A percentile compares a stretch with the other conserved stretches of the same genome.
phyloP scores from a whole-genome alignment of 768 basidiomycete genomes.

The Amanita molliuscula region DNA sequence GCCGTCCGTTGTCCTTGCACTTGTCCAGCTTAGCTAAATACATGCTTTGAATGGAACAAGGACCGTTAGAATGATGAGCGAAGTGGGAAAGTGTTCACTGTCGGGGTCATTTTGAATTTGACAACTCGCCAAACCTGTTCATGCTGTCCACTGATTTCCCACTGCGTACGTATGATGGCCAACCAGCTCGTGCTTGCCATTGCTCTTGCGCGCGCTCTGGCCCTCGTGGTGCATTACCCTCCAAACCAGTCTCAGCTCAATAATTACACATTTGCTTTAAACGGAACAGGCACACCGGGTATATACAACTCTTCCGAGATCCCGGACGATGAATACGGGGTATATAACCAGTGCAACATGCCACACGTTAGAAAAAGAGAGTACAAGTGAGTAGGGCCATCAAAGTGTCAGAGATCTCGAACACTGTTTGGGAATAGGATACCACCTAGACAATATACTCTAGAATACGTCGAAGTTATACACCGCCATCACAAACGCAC shows the following conservation, averaged over 20 bases:
- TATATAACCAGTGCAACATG: constrained; percentile 48
- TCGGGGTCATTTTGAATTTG: too few species aligned
- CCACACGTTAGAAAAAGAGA: constrained; percentile 35
- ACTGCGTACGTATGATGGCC: not conserved
- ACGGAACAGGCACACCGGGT: constrained; percentile 34
- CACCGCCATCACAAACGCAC: constrained; percentile 46
- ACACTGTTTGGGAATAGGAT: constrained; percentile 15
- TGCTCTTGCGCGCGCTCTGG: not conserved
- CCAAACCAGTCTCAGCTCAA: constrained; percentile 29
- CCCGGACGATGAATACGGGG: constrained; percentile 29
- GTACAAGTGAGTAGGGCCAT: constrained; percentile 26
- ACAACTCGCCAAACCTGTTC: too few species aligned
- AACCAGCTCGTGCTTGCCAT: not conserved
- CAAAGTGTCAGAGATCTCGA: not conserved
- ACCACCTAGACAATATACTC: constrained; percentile 22
- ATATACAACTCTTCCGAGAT: constrained; percentile 32
- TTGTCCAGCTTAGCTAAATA: too few species aligned
- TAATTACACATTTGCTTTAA: constrained; percentile 31
- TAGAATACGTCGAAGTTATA: constrained; percentile 41
- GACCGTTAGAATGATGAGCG: too few species aligned
- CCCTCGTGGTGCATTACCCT: constrained; percentile 19
- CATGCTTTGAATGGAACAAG: too few species aligned
- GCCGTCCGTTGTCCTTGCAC: too few species aligned
- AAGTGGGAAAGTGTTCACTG: too few species aligned
- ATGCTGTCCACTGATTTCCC: too few species aligned